These are phyloP conservation scores for Trametes versicolor DNA, from an alignment of 1,284 basidiomycete genomes.

Conservation along the genomic window DNA sequence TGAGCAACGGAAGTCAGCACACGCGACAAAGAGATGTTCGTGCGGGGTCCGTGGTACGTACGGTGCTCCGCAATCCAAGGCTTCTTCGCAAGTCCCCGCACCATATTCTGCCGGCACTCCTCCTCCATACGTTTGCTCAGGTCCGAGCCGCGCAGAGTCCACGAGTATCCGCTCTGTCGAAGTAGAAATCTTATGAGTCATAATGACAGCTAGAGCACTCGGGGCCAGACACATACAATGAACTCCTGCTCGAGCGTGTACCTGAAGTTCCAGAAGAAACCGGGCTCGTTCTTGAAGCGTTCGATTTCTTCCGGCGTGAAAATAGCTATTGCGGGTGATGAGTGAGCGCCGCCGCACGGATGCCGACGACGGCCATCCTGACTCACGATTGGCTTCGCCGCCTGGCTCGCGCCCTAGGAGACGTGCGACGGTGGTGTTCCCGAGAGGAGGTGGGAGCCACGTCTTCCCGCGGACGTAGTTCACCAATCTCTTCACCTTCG, in stretches of 20 bases:
- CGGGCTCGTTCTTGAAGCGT: slow-evolving; percentile 55
- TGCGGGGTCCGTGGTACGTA: slow-evolving; percentile 35
- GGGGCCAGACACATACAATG: slow-evolving; percentile 52
- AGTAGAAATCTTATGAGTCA: background rate
- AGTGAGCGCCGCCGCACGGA: background rate
- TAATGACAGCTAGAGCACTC: too few species aligned
- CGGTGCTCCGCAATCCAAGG: slow-evolving; percentile 68
- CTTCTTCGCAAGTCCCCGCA: slow-evolving; percentile 59
- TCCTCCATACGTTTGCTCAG: slow-evolving; percentile 49
- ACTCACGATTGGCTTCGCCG: slow-evolving; percentile 54
- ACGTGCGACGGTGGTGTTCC: slow-evolving; percentile 49
- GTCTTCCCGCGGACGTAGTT: slow-evolving; percentile 72
- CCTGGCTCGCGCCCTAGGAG: slow-evolving; percentile 48
- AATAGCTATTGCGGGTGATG: slow-evolving; percentile 43
- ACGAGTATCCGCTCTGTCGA: slow-evolving; percentile 54
- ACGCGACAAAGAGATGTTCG: slow-evolving; percentile 32
- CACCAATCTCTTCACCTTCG: slow-evolving; percentile 57
- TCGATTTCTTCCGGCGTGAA: slow-evolving; percentile 66
- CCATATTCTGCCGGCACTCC: slow-evolving; percentile 54
- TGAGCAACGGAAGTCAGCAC: slow-evolving; percentile 1
- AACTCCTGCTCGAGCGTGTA: slow-evolving; percentile 59
- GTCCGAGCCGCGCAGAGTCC: slow-evolving; percentile 54
- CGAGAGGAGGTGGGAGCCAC: slow-evolving; percentile 65
- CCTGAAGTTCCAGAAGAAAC: slow-evolving; percentile 60
- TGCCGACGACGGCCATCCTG: background rate